A percentile compares a stretch with the other conserved stretches of the same genome.
Evolutionary conservation across 768 basidiomycete genomes (phyloP).

Genomic region (Plicaturopsis crispa): DNA sequence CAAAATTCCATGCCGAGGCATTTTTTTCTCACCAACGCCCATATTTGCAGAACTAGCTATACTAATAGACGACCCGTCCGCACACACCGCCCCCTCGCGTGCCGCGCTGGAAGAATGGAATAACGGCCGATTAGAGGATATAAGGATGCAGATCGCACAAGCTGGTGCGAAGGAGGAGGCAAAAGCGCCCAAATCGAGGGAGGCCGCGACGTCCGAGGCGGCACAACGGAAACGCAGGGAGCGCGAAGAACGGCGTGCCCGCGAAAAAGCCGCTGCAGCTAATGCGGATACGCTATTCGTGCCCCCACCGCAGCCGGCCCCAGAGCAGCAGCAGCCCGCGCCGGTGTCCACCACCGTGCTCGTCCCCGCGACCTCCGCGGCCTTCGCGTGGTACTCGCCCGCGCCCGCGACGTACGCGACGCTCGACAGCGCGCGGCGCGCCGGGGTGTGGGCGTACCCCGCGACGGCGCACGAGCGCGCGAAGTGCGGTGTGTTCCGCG

Average conservation of each 20-base stretch:
- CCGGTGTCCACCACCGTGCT: conserved; percentile 41
- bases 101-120: conserved; percentile 49
- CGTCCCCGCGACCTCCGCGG: conserved; percentile 57
- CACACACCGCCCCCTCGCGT: conserved; percentile 42
- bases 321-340: conserved; percentile 1
- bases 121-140: conserved; percentile 33
- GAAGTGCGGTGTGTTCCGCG: conserved; percentile 71
- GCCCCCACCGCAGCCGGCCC: conserved; percentile 3
- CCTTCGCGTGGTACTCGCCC: conserved; percentile 63
- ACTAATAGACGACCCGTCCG: conserved; percentile 63
- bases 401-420: conserved; percentile 38
- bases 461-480: conserved; percentile 58
- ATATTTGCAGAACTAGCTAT: conserved; percentile 57
- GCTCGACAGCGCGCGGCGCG: conserved; percentile 51
- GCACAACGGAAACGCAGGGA: conserved; percentile 68
- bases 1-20: too few relatives aligned
- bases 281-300: background rate
- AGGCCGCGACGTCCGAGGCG: conserved; percentile 46
- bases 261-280: background rate
- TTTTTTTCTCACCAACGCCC: background rate
- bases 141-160: conserved; percentile 40
- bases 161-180: conserved; percentile 43
- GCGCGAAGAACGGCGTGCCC: conserved; percentile 36
- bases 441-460: conserved; percentile 77
- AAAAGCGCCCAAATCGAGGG: conserved; percentile 30